These are phyloP conservation scores for Amoeboaphelidium protococcarum DNA, from an alignment of 371 early-diverging fungal species.

Conservation along the genomic window DNA sequence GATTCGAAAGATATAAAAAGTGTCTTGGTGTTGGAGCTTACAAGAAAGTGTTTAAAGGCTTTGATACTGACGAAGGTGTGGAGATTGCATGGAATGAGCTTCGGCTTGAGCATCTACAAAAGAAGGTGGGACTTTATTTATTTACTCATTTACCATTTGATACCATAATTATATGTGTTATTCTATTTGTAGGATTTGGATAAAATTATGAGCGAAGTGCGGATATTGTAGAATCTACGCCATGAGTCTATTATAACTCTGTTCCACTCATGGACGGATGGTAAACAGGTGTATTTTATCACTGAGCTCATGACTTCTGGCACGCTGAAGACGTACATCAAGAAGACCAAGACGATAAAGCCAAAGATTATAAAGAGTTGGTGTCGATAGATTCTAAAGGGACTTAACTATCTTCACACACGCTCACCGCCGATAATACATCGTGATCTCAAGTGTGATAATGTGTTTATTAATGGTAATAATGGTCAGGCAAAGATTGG, in stretches of 20 bases:
- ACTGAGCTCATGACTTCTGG: conserved; percentile 86
- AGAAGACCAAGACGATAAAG: conserved; percentile 36
- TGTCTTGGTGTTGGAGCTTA: conserved; percentile 54
- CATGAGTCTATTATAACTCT: conserved; percentile 13
- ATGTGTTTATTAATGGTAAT: conserved; percentile 70
- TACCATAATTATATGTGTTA: not conserved
- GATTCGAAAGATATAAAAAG: conserved; percentile 34
- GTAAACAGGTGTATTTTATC: conserved; percentile 38
- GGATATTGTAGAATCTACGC: not conserved
- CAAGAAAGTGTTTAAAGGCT: conserved; percentile 63
- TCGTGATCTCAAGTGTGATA: conserved; percentile 28
- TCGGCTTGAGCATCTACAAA: conserved; percentile 25
- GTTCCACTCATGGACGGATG: conserved; percentile 19
- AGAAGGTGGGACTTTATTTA: conserved; percentile 24
- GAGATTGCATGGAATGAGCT: conserved; percentile 81
- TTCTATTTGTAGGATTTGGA: not conserved
- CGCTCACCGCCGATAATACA: conserved; percentile 64
- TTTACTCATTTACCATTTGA: conserved; percentile 5
- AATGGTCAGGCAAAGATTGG: conserved; percentile 75
- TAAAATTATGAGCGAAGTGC: not conserved
- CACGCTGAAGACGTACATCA: conserved; percentile 45
- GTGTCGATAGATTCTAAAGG: conserved; percentile 50
- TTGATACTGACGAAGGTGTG: conserved; percentile 66
- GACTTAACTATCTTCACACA: conserved; percentile 53
- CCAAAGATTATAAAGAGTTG: conserved; percentile 50